Conservation (phyloP, 345 rosid species). For the Theobroma cacao region DNA sequence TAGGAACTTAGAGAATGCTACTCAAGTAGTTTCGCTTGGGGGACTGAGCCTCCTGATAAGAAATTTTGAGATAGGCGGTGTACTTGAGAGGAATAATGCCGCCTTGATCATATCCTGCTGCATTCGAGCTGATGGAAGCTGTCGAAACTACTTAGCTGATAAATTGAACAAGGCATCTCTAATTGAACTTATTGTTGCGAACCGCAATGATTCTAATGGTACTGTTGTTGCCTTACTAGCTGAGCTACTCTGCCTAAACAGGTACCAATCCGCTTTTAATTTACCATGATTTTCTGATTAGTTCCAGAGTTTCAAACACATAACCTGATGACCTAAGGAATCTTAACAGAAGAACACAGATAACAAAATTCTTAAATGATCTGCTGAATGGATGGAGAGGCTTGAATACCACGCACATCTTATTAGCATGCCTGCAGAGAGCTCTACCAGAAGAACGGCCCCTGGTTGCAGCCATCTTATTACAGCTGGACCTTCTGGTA, state of each 20-base stretch:
- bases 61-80: conserved; percentile 30
- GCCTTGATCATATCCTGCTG: conserved; percentile 40
- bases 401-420: conserved; percentile 52
- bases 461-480: conserved; percentile 43
- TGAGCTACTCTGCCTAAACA: conserved; percentile 47
- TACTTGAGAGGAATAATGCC: conserved; percentile 37
- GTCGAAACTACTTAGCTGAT: conserved; percentile 50
- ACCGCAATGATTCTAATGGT: conserved; percentile 23
- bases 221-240: conserved; percentile 34
- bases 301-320: background rate
- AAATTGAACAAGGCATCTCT: conserved; percentile 43
- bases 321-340: conserved; percentile 8
- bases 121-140: conserved; percentile 43
- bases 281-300: background rate
- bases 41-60: conserved; percentile 43
- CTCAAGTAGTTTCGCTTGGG: conserved; percentile 48
- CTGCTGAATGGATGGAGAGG: conserved; percentile 44
- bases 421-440: conserved; percentile 44
- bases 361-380: conserved; percentile 31
- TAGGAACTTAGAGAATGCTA: conserved; percentile 55
- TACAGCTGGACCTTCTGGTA: conserved; percentile 71
- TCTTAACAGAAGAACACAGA: conserved; percentile 40
- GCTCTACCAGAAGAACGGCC: conserved; percentile 51
- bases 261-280: conserved; percentile 28
- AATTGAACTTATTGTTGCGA: conserved; percentile 48